A percentile compares a stretch with the other conserved stretches of the same genome.
Evolutionary conservation across 202 grass and related monocot species (phyloP).

Genomic region (Elaeis oleifera): DNA sequence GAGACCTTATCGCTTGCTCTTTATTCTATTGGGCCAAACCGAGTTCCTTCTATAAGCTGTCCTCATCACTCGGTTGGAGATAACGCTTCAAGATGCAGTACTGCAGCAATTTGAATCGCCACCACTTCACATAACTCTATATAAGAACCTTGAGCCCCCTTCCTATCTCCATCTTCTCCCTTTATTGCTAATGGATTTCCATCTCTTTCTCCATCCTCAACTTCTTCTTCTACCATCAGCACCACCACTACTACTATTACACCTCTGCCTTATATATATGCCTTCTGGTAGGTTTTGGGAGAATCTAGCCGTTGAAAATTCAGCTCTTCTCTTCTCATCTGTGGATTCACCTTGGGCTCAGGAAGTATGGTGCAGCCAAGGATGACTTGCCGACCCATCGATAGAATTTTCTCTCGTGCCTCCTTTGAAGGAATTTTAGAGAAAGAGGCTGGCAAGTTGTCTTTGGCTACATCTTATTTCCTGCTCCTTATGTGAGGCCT

Average conservation of each 20-base stretch:
- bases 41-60: constrained; percentile 25
- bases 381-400: constrained; percentile 9
- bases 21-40: constrained; percentile 25
- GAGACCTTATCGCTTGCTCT: constrained; percentile 26
- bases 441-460: constrained; percentile 11
- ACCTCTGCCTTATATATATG: no score
- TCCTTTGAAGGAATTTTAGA: no score
- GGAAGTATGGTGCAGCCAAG: constrained; percentile 12
- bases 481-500: constrained; percentile 9
- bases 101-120: no score
- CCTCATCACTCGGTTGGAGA: constrained; percentile 18
- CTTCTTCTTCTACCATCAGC: no score
- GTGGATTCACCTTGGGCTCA: not conserved
- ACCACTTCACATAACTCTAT: no score
- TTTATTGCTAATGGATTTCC: no score
- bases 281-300: no score
- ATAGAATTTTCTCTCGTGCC: not conserved
- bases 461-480: constrained; percentile 18
- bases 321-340: not conserved
- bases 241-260: no score
- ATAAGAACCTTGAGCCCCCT: no score
- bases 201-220: no score
- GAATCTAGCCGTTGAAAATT: not conserved
- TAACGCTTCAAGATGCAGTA: constrained; percentile 1
- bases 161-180: no score